These are phyloP conservation scores for Knufia fluminis DNA, from an alignment of 2,329 filamentous ascomycete genomes.

Conservation along the genomic window DNA sequence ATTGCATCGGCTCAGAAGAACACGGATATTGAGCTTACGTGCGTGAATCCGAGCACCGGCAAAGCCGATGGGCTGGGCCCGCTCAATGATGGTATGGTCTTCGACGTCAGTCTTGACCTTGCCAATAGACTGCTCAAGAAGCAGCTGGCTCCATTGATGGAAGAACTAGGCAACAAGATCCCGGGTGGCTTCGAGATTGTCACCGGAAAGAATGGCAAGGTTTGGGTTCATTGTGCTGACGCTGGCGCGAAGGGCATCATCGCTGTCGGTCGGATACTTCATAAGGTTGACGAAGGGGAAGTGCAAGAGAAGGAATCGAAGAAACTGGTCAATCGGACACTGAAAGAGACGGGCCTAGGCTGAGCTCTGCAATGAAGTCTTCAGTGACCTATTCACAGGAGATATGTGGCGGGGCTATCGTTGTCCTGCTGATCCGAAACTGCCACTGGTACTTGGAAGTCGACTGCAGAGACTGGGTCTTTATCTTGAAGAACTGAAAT, in stretches of 20 bases:
- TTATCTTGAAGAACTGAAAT: too few relatives aligned
- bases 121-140: conserved; percentile 63
- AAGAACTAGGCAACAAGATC: conserved; percentile 71
- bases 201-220: conserved; percentile 79
- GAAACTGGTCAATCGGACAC: conserved; percentile 36
- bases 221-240: conserved; percentile 72
- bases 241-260: conserved; percentile 64
- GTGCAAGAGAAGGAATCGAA: conserved; percentile 36
- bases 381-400: too few relatives aligned
- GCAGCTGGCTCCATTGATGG: conserved; percentile 62
- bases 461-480: too few relatives aligned
- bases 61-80: conserved; percentile 83
- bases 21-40: conserved; percentile 84
- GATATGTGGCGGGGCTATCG: too few relatives aligned
- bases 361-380: too few relatives aligned
- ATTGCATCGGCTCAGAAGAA: conserved; percentile 68
- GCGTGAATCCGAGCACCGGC: conserved; percentile 74
- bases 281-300: conserved; percentile 52
- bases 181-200: conserved; percentile 75
- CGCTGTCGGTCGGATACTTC: conserved; percentile 67
- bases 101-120: conserved; percentile 68
- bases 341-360: conserved; percentile 31
- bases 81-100: conserved; percentile 77
- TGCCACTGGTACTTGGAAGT: too few relatives aligned
- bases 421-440: too few relatives aligned